phyloP scores from a whole-genome alignment of 2,329 filamentous ascomycete genomes.

The Penicillium sp. region DNA sequence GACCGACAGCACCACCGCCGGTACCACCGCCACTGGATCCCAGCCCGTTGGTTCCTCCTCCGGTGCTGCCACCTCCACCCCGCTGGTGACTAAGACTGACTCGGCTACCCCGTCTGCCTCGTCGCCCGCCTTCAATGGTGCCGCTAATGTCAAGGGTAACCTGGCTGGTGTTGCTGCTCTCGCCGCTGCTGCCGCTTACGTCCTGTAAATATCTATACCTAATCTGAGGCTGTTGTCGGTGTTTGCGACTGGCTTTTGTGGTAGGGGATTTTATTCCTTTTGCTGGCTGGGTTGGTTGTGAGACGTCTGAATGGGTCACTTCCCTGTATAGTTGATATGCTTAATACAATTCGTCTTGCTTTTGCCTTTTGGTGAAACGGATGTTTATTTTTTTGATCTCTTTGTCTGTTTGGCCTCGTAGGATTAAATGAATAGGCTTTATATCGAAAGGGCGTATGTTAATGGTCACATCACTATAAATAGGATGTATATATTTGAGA shows the following conservation, averaged over 20 bases:
- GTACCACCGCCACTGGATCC: conserved; percentile 6
- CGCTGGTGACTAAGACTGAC: conserved; percentile 12
- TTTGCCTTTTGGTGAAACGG: neutral
- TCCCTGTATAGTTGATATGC: conserved; percentile 4
- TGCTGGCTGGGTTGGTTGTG: neutral
- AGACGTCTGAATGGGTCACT: neutral
- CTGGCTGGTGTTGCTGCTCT: conserved; percentile 21
- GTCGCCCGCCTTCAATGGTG: conserved; percentile 21
- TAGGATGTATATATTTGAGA: neutral
- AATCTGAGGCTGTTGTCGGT: conserved; percentile 3
- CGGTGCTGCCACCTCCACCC: conserved; percentile 14
- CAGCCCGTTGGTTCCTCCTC: conserved; percentile 11
- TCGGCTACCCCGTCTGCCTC: conserved; percentile 11
- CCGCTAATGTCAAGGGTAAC: conserved; percentile 21
- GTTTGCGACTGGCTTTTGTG: neutral
- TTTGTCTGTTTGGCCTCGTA: neutral
- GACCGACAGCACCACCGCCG: neutral
- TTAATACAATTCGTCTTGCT: conserved; percentile 4
- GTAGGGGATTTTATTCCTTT: neutral
- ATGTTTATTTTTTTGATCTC: neutral
- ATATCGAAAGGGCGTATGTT: too few species aligned
- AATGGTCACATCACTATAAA: neutral
- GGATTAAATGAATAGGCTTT: accelerated
- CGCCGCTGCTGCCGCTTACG: conserved; percentile 21
- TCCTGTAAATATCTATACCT: conserved; percentile 20